A percentile compares a stretch with the other conserved stretches of the same genome.
phyloP scores from a whole-genome alignment of 2,329 filamentous ascomycete genomes.

The Sporothrix brasiliensis region DNA sequence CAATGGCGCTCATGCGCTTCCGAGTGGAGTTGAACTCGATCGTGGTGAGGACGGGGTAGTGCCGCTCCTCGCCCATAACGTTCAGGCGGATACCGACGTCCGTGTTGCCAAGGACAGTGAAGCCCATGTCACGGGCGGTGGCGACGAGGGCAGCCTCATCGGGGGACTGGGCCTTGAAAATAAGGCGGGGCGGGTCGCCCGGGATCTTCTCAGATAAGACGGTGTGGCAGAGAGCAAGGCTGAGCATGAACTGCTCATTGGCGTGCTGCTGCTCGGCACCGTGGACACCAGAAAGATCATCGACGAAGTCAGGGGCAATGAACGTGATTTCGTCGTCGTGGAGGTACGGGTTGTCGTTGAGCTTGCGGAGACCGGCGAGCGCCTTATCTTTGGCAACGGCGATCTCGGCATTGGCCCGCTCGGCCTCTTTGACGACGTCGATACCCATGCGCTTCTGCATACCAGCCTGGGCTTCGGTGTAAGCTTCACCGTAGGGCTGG shows the following conservation, averaged over 20 bases:
- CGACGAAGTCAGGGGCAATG: slow-evolving; percentile 84
- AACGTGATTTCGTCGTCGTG: slow-evolving; percentile 90
- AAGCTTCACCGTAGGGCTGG: slow-evolving; percentile 94
- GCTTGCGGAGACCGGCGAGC: slow-evolving; percentile 69
- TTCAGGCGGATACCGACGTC: slow-evolving; percentile 83
- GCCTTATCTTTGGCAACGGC: slow-evolving; percentile 74
- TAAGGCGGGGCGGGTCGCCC: slow-evolving; percentile 86
- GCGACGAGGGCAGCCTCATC: slow-evolving; percentile 94
- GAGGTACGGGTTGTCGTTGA: slow-evolving; percentile 89
- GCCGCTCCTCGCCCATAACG: slow-evolving; percentile 79
- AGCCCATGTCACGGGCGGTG: slow-evolving; percentile 92
- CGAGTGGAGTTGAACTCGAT: slow-evolving; percentile 96
- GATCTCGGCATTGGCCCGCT: slow-evolving; percentile 74
- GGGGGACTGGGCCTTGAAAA: slow-evolving; percentile 96
- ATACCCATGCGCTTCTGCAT: slow-evolving; percentile 92
- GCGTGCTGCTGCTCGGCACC: slow-evolving; percentile 75
- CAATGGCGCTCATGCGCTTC: slow-evolving; percentile 97
- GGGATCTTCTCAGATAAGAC: slow-evolving; percentile 89
- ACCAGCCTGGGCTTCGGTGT: slow-evolving; percentile 93
- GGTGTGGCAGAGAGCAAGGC: slow-evolving; percentile 91
- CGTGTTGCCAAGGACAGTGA: slow-evolving; percentile 82
- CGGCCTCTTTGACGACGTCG: slow-evolving; percentile 79
- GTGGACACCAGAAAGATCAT: slow-evolving; percentile 76
- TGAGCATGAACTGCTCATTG: slow-evolving; percentile 90
- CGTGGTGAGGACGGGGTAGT: slow-evolving; percentile 87